phyloP scores from a whole-genome alignment of 2,329 filamentous ascomycete species.

The Lachnum nothofagi region DNA sequence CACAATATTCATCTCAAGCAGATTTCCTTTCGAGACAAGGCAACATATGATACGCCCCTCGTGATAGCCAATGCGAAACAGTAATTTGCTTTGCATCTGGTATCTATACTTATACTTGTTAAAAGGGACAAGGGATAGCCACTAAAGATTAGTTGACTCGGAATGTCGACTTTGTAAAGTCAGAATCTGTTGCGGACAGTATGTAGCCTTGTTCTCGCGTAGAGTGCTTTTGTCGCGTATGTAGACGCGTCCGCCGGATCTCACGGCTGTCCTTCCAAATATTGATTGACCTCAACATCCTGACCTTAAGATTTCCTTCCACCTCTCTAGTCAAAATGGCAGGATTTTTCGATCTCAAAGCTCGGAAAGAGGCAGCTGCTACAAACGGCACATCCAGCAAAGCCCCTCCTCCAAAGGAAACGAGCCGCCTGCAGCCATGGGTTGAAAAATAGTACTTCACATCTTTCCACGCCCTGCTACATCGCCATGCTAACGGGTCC shows the following conservation, averaged over 20 bases:
- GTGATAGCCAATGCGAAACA: too few relatives aligned
- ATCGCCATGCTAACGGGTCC: slow-evolving; percentile 29
- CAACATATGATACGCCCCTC: too few relatives aligned
- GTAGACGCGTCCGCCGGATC: slow-evolving; percentile 4
- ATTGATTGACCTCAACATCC: not conserved
- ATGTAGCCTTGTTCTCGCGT: slow-evolving; percentile 14
- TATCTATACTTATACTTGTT: too few relatives aligned
- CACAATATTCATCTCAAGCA: too few relatives aligned
- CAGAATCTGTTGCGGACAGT: not conserved
- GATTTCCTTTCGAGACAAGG: too few relatives aligned
- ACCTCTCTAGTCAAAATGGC: slow-evolving; percentile 57
- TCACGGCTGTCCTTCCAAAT: not conserved
- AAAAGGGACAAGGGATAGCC: too few relatives aligned
- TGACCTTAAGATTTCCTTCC: not conserved
- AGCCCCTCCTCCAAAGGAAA: slow-evolving; percentile 57
- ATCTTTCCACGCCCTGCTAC: not conserved
- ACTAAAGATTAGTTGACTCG: too few relatives aligned
- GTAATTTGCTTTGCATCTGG: too few relatives aligned
- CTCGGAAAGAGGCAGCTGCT: slow-evolving; percentile 72
- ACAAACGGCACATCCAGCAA: slow-evolving; percentile 62
- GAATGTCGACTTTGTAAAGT: too few relatives aligned
- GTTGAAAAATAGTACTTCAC: slow-evolving; percentile 90
- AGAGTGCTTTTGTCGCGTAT: slow-evolving; percentile 14
- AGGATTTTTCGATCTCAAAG: slow-evolving; percentile 94
- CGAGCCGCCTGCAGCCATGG: slow-evolving; percentile 77